A percentile compares a stretch with the other conserved stretches of the same genome.
Conservation (phyloP, 371 early-diverging fungal species). For the Mucor ambiguus region DNA sequence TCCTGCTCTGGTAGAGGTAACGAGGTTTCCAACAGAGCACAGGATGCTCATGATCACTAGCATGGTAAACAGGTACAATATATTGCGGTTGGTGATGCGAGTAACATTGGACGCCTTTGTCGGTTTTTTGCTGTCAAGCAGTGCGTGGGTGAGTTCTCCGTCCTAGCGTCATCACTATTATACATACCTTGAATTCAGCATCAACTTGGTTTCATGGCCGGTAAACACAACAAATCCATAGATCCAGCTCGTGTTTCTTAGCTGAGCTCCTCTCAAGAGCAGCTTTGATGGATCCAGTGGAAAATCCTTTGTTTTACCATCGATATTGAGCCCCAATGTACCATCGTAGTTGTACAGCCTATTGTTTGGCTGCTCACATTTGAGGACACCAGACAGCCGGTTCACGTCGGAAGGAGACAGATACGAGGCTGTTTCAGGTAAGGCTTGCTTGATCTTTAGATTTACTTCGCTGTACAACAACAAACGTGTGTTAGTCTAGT, state of each 20-base stretch:
- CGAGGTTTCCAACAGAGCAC: slow-evolving; percentile 77
- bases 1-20: slow-evolving; percentile 33
- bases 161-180: background rate
- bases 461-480: slow-evolving; percentile 77
- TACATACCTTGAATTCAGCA: slow-evolving; percentile 76
- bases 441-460: slow-evolving; percentile 88
- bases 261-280: slow-evolving; percentile 78
- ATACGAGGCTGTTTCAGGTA: slow-evolving; percentile 69
- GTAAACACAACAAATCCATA: slow-evolving; percentile 85
- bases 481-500: background rate
- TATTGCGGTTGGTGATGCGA: slow-evolving; percentile 89
- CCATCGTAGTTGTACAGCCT: slow-evolving; percentile 88
- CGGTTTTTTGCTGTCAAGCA: slow-evolving; percentile 42
- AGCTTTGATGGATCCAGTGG: slow-evolving; percentile 80
- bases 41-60: slow-evolving; percentile 81
- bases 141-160: background rate
- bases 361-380: slow-evolving; percentile 86
- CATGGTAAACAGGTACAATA: slow-evolving; percentile 88
- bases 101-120: slow-evolving; percentile 69
- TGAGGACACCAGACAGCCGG: slow-evolving; percentile 58
- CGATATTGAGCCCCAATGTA: slow-evolving; percentile 48
- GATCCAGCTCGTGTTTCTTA: slow-evolving; percentile 86
- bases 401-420: slow-evolving; percentile 61
- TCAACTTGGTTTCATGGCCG: slow-evolving; percentile 89
- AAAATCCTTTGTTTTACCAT: slow-evolving; percentile 52